Evolutionary conservation across 345 rosid genomes (phyloP), one percentile per base, ranked within the genome.

Genomic region (Salix udensis): DNA sequence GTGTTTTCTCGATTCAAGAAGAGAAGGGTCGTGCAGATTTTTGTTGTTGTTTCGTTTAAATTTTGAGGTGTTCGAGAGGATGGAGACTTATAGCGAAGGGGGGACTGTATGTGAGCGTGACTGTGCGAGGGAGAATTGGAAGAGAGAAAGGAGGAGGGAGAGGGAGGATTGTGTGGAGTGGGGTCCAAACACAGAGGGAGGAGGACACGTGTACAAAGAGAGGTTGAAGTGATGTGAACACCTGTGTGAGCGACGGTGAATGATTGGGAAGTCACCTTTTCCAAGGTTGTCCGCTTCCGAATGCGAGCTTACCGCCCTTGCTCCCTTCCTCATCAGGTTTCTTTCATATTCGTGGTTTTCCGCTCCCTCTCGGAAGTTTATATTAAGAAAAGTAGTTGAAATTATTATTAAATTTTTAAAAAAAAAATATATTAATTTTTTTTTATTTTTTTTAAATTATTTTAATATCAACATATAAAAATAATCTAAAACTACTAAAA

Each of bases 281-380:
- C 73, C 73, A 39, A 80, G 81, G 78, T 80, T 85, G 92, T 81
- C 96, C 97, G 94, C 69, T 89, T 93, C 94, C 85, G 79, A 42
- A 82, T 90, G 94, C 96, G 87, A 71, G 15, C 71, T 81, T 78
- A 60, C 72, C 78, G 80, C 79, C 23, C 15, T 21, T 7, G 7
- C 28, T 30, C 16, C 34, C 37, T 53, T 3, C 21, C 39, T 13
- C 21, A 0, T 2, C 60, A 53, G 60, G 60, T 53, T 53, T 53
- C 60, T 10, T 21, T 40, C 44, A 9, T 40, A 40, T 40, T 10
- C 10, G 44, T 40, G 44, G 44, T 11, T 40, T 40, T 40, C 44
- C 44, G 44, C 44, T 40, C 44, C 0, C 44, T 40, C 50, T 31
- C 34, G 34, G 5, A 31, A 31, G 34, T 31, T 31, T 4, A 31